Evolutionary conservation across 2,329 filamentous ascomycete species (phyloP).

Genomic region (Exophiala oligosperma): DNA sequence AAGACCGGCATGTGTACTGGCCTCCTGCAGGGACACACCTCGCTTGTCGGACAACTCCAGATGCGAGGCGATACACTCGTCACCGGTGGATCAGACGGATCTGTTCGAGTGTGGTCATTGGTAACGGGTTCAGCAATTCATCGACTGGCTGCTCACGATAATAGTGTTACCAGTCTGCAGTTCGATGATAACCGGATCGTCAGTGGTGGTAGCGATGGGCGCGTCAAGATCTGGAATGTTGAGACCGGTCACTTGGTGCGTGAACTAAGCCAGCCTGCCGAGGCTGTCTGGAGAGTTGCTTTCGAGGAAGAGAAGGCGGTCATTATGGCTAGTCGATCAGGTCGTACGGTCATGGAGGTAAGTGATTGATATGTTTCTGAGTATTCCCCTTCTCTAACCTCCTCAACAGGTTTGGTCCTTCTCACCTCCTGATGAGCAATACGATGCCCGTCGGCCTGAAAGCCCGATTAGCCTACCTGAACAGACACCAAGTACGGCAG

Average conservation of each 20-base stretch:
- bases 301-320: conserved; percentile 99
- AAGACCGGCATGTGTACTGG: conserved; percentile 82
- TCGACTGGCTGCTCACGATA: conserved; percentile 92
- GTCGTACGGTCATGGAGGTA: conserved; percentile 96
- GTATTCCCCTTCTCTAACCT: not conserved
- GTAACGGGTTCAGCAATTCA: conserved; percentile 90
- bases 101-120: conserved; percentile 93
- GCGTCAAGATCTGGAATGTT: conserved; percentile 97
- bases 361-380: conserved; percentile 35
- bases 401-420: conserved; percentile 82
- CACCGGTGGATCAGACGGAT: conserved; percentile 93
- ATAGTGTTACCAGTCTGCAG: conserved; percentile 95
- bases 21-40: conserved; percentile 94
- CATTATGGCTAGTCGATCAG: conserved; percentile 82
- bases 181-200: conserved; percentile 96
- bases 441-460: conserved; percentile 32
- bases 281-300: conserved; percentile 95
- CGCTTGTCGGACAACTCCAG: conserved; percentile 91
- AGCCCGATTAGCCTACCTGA: conserved; percentile 47
- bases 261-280: conserved; percentile 85
- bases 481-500: conserved; percentile 2
- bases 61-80: conserved; percentile 94
- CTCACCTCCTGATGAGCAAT: conserved; percentile 73
- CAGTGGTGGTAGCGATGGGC: conserved; percentile 92
- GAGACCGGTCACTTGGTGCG: conserved; percentile 87